Evolutionary conservation across 2,329 filamentous ascomycete species (phyloP), one percentile per base, ranked within the genome.

Genomic region (Epichloe hybrida): DNA sequence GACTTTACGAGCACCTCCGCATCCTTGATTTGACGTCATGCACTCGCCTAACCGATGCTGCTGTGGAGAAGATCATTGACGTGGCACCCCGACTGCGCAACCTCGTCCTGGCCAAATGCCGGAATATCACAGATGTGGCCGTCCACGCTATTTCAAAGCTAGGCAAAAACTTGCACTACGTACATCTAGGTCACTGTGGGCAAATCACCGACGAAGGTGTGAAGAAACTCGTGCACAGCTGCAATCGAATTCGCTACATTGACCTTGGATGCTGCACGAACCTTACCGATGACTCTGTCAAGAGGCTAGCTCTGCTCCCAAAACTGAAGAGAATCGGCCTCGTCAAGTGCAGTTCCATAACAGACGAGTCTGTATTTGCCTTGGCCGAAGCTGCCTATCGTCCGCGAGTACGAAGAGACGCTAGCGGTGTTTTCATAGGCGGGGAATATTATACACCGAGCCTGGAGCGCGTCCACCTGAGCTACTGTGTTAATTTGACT

Each of bases 181-280:
- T 98, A 49, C 93, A 98, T 62, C 76, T 98, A 2, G 93, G 93
- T 9, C 93, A 98, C 66, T 98, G 93, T 66, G 80, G 81, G 31
- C 82, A 90, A 45, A 90, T 98, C 62, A 96, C 91, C 0, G 93
- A 98, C 62, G 76, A 82, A 37, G 90, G 88, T 1, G 88, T 98
- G 17, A 86, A 86, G 59, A 83, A 82, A 50, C 75, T 98, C 35
- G 88, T 96, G 39, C 83, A 84, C 57, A 75, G 74, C 49, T 98
- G 93, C 73, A 97, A 91, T 61, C 81, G 93, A 23, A 97, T 98
- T 57, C 80, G 93, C 50, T 98, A 98, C 65, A 98, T 98, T 56
- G 93, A 98, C 64, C 72, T 98, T 42, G 93, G 93, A n/a, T 97
- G 93, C 70, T 98, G 93, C 67, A 80, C 79, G 13, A 83, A 88